phyloP scores from a whole-genome alignment of 257 asterid species.

The Linderniella brevidens region DNA sequence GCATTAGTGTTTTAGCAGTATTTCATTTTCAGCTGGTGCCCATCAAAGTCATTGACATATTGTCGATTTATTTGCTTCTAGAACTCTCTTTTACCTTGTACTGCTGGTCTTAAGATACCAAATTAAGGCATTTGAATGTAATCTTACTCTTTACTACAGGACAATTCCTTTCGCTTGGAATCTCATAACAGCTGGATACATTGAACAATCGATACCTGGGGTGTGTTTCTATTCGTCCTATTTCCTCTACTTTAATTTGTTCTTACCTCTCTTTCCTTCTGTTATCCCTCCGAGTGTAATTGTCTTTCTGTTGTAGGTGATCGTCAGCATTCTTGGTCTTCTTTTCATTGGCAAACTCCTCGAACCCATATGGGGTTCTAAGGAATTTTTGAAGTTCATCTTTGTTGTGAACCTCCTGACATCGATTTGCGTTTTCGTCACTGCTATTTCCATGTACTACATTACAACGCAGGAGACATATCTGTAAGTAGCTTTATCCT shows the following conservation, averaged over 20 bases:
- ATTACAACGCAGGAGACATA: constrained; percentile 51
- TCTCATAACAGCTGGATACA: constrained; percentile 81
- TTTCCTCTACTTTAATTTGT: constrained; percentile 1
- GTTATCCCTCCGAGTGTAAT: not conserved
- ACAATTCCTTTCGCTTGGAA: constrained; percentile 97
- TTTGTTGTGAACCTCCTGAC: constrained; percentile 71
- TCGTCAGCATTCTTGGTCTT: constrained; percentile 57
- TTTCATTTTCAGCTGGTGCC: too few relatives aligned
- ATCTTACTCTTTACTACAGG: constrained; percentile 25
- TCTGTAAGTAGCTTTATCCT: constrained; percentile 44
- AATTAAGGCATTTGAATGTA: constrained; percentile 5
- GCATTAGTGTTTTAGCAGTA: too few relatives aligned
- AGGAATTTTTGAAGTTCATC: constrained; percentile 77
- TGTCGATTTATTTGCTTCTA: not conserved
- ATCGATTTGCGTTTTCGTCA: constrained; percentile 57
- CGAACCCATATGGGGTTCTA: constrained; percentile 91
- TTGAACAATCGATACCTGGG: constrained; percentile 74
- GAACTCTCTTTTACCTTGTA: not conserved
- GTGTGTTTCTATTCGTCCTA: constrained; percentile 18
- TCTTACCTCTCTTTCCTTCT: constrained; percentile 2
- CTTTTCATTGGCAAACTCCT: constrained; percentile 80
- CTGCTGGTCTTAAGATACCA: constrained; percentile 1
- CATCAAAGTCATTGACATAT: too few relatives aligned
- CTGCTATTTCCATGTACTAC: constrained; percentile 72
- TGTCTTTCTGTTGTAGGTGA: constrained; percentile 35